Evolutionary conservation across 2,329 filamentous ascomycete genomes (phyloP).

Genomic region (Talaromyces albobiverticillius): DNA sequence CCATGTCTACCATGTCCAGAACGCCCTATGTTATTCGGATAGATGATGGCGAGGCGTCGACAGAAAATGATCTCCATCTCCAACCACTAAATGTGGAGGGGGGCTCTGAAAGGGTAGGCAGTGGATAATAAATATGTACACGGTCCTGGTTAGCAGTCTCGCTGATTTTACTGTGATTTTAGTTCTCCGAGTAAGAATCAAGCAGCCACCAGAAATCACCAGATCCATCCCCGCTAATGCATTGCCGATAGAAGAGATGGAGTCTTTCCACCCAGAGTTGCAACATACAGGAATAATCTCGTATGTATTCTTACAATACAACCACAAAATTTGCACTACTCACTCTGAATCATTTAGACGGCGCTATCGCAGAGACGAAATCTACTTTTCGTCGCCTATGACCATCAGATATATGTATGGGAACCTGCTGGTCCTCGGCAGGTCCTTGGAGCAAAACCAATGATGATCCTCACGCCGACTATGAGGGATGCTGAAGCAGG

Average conservation of each 20-base stretch:
- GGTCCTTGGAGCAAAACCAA: conserved; percentile 34
- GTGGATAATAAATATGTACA: not conserved
- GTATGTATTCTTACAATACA: conserved; percentile 22
- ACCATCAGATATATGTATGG: conserved; percentile 43
- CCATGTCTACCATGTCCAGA: conserved; percentile 1
- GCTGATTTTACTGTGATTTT: not conserved
- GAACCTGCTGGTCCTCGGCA: conserved; percentile 41
- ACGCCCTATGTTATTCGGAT: conserved; percentile 1
- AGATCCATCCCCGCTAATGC: conserved; percentile 9
- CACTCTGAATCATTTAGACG: conserved; percentile 24
- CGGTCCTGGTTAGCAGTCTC: not conserved
- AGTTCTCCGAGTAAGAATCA: conserved; percentile 25
- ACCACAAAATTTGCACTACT: not conserved
- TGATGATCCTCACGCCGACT: conserved; percentile 42
- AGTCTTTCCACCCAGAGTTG: conserved; percentile 27
- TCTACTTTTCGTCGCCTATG: conserved; percentile 44
- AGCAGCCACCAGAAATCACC: not conserved
- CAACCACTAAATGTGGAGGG: conserved; percentile 32
- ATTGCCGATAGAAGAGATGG: conserved; percentile 24
- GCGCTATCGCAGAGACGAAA: conserved; percentile 48
- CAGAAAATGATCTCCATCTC: conserved; percentile 22
- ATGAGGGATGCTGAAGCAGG: conserved; percentile 39
- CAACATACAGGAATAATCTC: conserved; percentile 45
- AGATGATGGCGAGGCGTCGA: conserved; percentile 5
- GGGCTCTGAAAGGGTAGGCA: conserved; percentile 32